Evolutionary conservation across 352 stramenopile genomes (phyloP).

Genomic region (Lagenidium giganteum): DNA sequence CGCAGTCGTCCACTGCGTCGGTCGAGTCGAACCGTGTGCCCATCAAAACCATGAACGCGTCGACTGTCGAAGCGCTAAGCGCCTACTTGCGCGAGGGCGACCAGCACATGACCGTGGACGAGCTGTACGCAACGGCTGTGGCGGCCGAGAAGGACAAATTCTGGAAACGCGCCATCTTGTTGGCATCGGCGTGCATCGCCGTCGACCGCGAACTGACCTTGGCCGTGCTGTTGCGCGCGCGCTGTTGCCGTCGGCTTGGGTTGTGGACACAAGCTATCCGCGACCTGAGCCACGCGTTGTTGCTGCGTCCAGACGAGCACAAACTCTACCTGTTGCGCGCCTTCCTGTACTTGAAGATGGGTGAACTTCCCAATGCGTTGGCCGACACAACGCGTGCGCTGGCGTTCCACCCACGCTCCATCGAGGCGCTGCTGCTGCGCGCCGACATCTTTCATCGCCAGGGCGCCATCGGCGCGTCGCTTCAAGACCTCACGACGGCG

Average conservation of each 20-base stretch:
- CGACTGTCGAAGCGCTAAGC: slow-evolving; percentile 36
- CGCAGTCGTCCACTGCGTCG: neutral
- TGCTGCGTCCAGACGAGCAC: slow-evolving; percentile 45
- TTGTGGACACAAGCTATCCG: slow-evolving; percentile 72
- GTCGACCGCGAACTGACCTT: slow-evolving; percentile 62
- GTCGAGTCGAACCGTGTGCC: slow-evolving; percentile 13
- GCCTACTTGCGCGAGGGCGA: slow-evolving; percentile 52
- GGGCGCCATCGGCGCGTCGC: slow-evolving; percentile 31
- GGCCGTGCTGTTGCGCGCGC: slow-evolving; percentile 48
- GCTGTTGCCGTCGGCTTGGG: slow-evolving; percentile 61
- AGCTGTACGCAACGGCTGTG: slow-evolving; percentile 51
- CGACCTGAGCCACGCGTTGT: slow-evolving; percentile 48
- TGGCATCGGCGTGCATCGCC: slow-evolving; percentile 64
- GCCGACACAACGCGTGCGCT: slow-evolving; percentile 53
- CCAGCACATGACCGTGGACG: slow-evolving; percentile 53
- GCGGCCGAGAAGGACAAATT: slow-evolving; percentile 45
- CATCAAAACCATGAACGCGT: slow-evolving; percentile 38
- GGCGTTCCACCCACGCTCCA: slow-evolving; percentile 55
- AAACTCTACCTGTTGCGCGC: slow-evolving; percentile 49
- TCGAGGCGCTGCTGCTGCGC: slow-evolving; percentile 58
- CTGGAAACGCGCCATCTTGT: slow-evolving; percentile 67
- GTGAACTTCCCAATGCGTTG: slow-evolving; percentile 44
- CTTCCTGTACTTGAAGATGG: slow-evolving; percentile 52
- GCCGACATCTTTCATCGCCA: slow-evolving; percentile 59
- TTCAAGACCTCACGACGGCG: slow-evolving; percentile 63